A percentile compares a stretch with the other conserved stretches of the same genome.
phyloP scores from a whole-genome alignment of 2,329 filamentous ascomycete species.

The Neonectria faginata region DNA sequence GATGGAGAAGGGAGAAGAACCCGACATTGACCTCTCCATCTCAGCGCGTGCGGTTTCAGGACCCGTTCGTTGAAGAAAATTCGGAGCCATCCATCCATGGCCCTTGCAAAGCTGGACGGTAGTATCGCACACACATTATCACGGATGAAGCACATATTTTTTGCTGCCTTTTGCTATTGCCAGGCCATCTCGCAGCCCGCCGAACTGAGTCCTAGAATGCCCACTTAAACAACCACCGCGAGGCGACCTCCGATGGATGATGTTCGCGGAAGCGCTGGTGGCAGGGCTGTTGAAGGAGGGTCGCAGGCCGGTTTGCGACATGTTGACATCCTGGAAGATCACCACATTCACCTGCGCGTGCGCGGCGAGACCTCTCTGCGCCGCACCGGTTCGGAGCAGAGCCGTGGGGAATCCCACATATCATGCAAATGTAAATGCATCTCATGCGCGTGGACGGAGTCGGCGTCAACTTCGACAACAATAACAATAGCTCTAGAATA shows the following conservation, averaged over 20 bases:
- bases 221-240: slow-evolving; percentile 16
- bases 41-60: slow-evolving; percentile 9
- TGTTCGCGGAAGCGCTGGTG: slow-evolving; percentile 7
- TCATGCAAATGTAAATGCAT: not conserved
- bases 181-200: slow-evolving; percentile 18
- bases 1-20: too few relatives aligned
- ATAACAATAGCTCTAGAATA: slow-evolving; percentile 11
- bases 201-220: slow-evolving; percentile 23
- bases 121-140: slow-evolving; percentile 30
- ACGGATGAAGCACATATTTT: slow-evolving; percentile 22
- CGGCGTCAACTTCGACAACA: slow-evolving; percentile 23
- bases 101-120: slow-evolving; percentile 21
- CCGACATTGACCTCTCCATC: slow-evolving; percentile 2
- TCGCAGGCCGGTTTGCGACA: slow-evolving; percentile 18
- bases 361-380: slow-evolving; percentile 37
- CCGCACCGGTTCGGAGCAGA: slow-evolving; percentile 16
- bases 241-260: slow-evolving; percentile 24
- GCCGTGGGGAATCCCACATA: slow-evolving; percentile 21
- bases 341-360: slow-evolving; percentile 13
- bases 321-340: slow-evolving; percentile 13
- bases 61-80: slow-evolving; percentile 25
- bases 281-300: slow-evolving; percentile 22
- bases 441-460: slow-evolving; percentile 11
- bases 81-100: slow-evolving; percentile 6
- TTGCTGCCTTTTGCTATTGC: slow-evolving; percentile 22